Percentiles rank a stretch among this genome's conserved stretches.
phyloP scores from a whole-genome alignment of 2,329 filamentous ascomycete genomes.

The Trichoderma sp. region DNA sequence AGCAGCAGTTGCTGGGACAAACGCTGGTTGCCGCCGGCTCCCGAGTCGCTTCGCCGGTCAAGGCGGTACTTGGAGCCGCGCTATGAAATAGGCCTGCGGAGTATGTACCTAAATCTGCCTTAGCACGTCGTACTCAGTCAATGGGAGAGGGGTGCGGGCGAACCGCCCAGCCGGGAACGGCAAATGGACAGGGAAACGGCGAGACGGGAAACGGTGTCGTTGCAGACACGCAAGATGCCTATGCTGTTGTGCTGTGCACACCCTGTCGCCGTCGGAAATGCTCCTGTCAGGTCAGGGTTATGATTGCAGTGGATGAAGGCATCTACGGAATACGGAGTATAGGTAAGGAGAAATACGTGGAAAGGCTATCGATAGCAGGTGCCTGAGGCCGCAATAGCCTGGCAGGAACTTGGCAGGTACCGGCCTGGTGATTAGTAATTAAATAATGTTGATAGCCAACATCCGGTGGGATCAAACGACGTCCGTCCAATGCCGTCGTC shows the following conservation, averaged over 20 bases:
- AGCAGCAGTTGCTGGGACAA: not conserved
- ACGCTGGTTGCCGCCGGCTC: not conserved
- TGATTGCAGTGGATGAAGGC: not conserved
- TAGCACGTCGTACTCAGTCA: not conserved
- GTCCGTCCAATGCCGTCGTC: not conserved
- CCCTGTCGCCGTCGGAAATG: not conserved
- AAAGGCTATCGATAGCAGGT: not conserved
- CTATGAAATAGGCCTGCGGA: not conserved
- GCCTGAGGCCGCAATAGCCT: not conserved
- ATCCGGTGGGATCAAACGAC: not conserved
- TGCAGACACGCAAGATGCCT: not conserved
- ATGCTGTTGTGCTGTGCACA: not conserved
- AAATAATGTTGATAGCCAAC: no score
- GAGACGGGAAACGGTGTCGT: not conserved
- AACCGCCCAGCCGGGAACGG: slow-evolving; percentile 10
- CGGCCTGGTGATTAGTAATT: not conserved
- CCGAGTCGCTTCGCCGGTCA: slow-evolving; percentile 3
- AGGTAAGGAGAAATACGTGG: not conserved
- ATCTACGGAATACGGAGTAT: not conserved
- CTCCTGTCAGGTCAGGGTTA: not conserved
- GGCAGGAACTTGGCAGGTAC: no score
- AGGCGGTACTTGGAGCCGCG: slow-evolving; percentile 8
- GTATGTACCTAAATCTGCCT: slow-evolving; percentile 4
- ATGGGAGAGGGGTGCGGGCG: not conserved
- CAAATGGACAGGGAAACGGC: not conserved